phyloP scores from a whole-genome alignment of 202 grass and related monocot species.

The Schoenoplectus tabernaemontani region DNA sequence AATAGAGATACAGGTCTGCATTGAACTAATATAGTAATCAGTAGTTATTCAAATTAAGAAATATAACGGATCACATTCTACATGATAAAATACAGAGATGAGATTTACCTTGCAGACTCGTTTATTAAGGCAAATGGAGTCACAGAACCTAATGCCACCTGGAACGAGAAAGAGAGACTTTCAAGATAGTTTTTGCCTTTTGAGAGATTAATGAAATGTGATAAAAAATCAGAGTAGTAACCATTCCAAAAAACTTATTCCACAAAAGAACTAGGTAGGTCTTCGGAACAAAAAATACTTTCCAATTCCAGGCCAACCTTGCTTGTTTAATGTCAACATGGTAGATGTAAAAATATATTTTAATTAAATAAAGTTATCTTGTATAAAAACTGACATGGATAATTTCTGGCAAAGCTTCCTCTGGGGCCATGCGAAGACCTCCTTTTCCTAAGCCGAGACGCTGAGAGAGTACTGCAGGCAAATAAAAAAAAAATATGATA shows the following conservation, averaged over 20 bases:
- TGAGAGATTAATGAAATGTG: slow-evolving; percentile 3
- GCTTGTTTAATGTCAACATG: background rate
- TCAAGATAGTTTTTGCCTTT: background rate
- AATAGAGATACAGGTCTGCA: slow-evolving; percentile 77
- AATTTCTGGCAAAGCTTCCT: slow-evolving; percentile 78
- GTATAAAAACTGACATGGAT: slow-evolving; percentile 46
- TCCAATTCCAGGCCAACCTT: background rate
- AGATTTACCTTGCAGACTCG: slow-evolving; percentile 67
- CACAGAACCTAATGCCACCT: slow-evolving; percentile 89
- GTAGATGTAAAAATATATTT: background rate
- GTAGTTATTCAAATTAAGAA: slow-evolving; percentile 17
- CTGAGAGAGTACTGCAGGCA: slow-evolving; percentile 71
- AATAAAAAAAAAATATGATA: slow-evolving; percentile 13
- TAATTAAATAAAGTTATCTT: background rate
- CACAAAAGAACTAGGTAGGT: background rate
- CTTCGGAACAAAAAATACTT: background rate
- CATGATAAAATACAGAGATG: slow-evolving; percentile 24
- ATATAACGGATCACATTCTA: background rate
- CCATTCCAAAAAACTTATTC: background rate
- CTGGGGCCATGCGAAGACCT: slow-evolving; percentile 82
- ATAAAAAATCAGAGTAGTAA: background rate
- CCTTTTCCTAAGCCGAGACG: slow-evolving; percentile 95
- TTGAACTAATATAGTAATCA: slow-evolving; percentile 1
- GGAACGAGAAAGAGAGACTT: background rate
- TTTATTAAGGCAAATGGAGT: slow-evolving; percentile 92